Evolutionary conservation across 176 grass and related monocot genomes (phyloP).

Genomic region (Neostapfia colusana): DNA sequence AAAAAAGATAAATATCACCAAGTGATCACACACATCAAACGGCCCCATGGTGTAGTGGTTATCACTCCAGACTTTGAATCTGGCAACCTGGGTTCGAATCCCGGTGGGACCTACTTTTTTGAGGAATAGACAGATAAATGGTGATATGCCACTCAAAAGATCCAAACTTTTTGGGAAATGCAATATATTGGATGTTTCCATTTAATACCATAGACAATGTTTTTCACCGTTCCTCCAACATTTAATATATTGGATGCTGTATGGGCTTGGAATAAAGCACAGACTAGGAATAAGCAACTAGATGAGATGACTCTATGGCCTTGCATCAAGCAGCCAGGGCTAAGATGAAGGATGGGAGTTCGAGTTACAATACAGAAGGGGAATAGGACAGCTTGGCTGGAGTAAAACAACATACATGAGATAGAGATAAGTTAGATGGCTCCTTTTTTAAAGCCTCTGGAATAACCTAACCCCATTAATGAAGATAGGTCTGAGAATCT

Average conservation of each 20-base stretch:
- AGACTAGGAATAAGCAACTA: not conserved
- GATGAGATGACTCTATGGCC: not conserved
- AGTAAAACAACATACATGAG: not conserved
- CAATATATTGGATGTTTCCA: not conserved
- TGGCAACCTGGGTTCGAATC: slow-evolving; percentile 87
- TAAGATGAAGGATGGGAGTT: not conserved
- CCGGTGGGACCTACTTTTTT: slow-evolving; percentile 49
- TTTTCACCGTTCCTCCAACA: not conserved
- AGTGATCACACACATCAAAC: not conserved
- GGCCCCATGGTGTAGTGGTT: slow-evolving; percentile 84
- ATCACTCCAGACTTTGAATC: slow-evolving; percentile 92
- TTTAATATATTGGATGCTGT: not conserved
- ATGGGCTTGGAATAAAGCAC: not conserved
- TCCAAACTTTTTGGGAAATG: not conserved
- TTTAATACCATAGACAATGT: not conserved
- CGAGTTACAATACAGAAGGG: not conserved
- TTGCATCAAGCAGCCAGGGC: no score
- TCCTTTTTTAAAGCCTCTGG: not conserved
- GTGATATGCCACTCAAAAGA: no score
- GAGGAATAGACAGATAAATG: not conserved
- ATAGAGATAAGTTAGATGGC: not conserved
- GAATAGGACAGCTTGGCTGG: not conserved
- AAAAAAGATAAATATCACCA: not conserved
- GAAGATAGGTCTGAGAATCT: not conserved
- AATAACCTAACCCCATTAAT: not conserved